Percentiles rank a stretch among this genome's conserved stretches.
phyloP scores from a whole-genome alignment of 225 moss, liverwort and hornwort genomes.

The Rhytidiadelphus loreus region DNA sequence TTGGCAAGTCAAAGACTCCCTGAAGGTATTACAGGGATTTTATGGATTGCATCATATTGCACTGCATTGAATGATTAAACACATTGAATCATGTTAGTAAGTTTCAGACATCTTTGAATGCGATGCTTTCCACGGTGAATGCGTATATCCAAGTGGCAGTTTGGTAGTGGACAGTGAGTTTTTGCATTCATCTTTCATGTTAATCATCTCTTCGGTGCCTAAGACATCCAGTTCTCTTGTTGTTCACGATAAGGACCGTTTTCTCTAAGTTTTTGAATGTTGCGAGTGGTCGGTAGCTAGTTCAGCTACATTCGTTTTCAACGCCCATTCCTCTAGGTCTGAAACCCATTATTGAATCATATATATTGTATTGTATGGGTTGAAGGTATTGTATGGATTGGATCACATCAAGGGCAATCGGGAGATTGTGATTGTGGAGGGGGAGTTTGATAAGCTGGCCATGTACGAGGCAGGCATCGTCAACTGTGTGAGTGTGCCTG shows the following conservation, averaged over 20 bases:
- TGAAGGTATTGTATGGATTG: constrained; percentile 66
- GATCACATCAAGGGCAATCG: constrained; percentile 70
- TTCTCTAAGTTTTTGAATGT: not conserved
- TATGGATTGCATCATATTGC: constrained; percentile 56
- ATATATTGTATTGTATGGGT: not conserved
- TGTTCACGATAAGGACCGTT: not conserved
- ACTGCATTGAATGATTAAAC: not conserved
- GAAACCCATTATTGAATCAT: not conserved
- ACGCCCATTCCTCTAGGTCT: not conserved
- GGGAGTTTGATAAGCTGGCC: constrained; percentile 93
- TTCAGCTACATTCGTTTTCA: not conserved
- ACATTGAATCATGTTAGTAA: not conserved
- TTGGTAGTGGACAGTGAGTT: not conserved
- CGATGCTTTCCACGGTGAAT: not conserved
- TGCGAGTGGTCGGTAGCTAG: not conserved
- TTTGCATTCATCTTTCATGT: not conserved
- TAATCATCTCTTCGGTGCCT: not conserved
- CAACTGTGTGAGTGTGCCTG: constrained; percentile 97
- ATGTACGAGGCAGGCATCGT: constrained; percentile 73
- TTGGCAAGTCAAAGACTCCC: constrained; percentile 78
- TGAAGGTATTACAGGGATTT: constrained; percentile 66
- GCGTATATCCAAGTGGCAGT: not conserved
- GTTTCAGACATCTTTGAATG: not conserved
- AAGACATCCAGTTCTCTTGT: not conserved
- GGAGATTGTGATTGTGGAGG: constrained; percentile 94